Conservation (phyloP, 805 yeast species). For the Brettanomyces nanus region DNA sequence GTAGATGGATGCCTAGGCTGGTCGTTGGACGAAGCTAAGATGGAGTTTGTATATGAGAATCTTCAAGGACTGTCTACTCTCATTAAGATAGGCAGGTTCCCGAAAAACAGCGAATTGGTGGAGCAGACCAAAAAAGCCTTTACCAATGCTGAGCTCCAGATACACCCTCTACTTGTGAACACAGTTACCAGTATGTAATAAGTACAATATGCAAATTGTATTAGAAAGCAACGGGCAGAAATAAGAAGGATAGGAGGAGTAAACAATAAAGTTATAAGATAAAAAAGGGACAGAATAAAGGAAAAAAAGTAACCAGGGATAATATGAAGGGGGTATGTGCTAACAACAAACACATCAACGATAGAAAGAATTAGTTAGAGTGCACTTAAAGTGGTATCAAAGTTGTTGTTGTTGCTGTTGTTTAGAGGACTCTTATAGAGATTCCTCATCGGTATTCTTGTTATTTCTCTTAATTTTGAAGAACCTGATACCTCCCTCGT, state of each 20-base stretch:
- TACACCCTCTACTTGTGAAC: background rate
- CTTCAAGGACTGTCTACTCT: conserved; percentile 4
- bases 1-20: conserved; percentile 26
- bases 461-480: conserved; percentile 60
- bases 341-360: background rate
- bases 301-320: background rate
- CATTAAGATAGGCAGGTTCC: background rate
- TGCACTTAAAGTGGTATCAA: too few relatives aligned
- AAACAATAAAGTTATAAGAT: too few relatives aligned
- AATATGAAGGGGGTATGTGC: background rate
- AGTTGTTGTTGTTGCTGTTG: too few relatives aligned
- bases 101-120: background rate
- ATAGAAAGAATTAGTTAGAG: background rate
- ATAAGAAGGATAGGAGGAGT: background rate
- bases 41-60: conserved; percentile 16
- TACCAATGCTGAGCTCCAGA: background rate
- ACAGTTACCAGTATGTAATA: too few relatives aligned
- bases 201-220: too few relatives aligned
- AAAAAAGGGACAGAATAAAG: background rate
- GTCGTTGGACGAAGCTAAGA: conserved; percentile 18
- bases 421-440: conserved; percentile 8
- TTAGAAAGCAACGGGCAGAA: too few relatives aligned
- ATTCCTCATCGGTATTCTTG: conserved; percentile 33
- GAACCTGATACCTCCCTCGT: conserved; percentile 62
- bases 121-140: background rate